Conservation (phyloP, 345 rosid species). For the Mercurialis annua region DNA sequence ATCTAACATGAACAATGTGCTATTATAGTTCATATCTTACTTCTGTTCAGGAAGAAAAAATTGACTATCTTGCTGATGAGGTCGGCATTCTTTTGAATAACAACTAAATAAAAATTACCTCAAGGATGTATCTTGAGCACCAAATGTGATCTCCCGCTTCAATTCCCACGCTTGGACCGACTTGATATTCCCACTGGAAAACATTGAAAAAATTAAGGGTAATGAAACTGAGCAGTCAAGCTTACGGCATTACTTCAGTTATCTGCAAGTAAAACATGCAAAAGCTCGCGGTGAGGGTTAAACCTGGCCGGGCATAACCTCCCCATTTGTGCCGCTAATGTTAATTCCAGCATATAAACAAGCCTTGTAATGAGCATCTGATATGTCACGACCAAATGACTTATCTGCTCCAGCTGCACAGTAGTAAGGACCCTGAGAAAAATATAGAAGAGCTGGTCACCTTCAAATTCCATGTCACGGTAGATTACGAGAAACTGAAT, state of each 20-base stretch:
- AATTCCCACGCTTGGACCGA: slow-evolving; percentile 95
- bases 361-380: slow-evolving; percentile 98
- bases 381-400: slow-evolving; percentile 92
- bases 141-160: slow-evolving; percentile 94
- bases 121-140: slow-evolving; percentile 95
- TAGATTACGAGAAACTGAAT: neutral
- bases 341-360: slow-evolving; percentile 94
- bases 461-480: neutral
- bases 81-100: slow-evolving; percentile 1
- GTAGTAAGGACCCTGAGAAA: slow-evolving; percentile 87
- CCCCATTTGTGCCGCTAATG: slow-evolving; percentile 94
- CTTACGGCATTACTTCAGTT: neutral
- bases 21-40: no score
- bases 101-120: slow-evolving; percentile 42
- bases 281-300: slow-evolving; percentile 3
- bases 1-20: no score
- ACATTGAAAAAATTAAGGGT: slow-evolving; percentile 10
- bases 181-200: slow-evolving; percentile 95
- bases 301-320: slow-evolving; percentile 99
- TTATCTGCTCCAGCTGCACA: slow-evolving; percentile 98
- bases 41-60: no score
- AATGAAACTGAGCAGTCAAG: slow-evolving; percentile 5
- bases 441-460: slow-evolving; percentile 5
- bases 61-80: neutral
- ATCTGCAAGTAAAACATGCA: neutral